Evolutionary conservation across 345 rosid genomes (phyloP).

Genomic region (Conringia planisiliqua): DNA sequence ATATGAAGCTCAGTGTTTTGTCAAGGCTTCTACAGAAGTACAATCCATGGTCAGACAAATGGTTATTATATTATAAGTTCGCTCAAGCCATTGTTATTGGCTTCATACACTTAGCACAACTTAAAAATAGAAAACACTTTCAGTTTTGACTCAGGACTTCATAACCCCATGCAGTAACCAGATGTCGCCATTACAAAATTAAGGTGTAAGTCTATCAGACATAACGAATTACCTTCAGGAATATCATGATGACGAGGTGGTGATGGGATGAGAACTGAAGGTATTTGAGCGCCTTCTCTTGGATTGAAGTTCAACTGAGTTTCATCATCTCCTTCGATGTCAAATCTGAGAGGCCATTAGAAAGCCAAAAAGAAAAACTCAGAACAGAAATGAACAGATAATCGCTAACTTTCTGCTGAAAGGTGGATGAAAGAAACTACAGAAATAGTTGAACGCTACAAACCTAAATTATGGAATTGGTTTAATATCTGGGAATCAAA

Average conservation of each 20-base stretch:
- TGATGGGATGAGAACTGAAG: constrained; percentile 46
- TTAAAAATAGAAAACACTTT: neutral
- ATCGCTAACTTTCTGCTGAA: constrained; percentile 13
- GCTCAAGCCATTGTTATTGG: constrained; percentile 12
- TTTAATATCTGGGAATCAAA: neutral
- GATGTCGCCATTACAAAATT: neutral
- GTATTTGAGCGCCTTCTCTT: constrained; percentile 47
- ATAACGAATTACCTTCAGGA: constrained; percentile 49
- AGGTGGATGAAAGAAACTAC: constrained; percentile 3
- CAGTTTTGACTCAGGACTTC: neutral
- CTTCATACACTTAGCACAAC: neutral
- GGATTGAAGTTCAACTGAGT: constrained; percentile 50
- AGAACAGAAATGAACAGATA: constrained; percentile 1
- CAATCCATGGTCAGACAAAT: constrained; percentile 6
- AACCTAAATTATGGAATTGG: neutral
- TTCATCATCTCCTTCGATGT: constrained; percentile 64
- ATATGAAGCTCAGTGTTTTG: constrained; percentile 7
- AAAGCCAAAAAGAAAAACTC: neutral
- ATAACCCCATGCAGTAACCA: constrained; percentile 11
- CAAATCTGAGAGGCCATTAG: constrained; percentile 55
- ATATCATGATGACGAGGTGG: constrained; percentile 46
- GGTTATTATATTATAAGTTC: neutral
- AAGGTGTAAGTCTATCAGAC: neutral
- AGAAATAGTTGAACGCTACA: constrained; percentile 4
- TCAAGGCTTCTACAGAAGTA: constrained; percentile 13